Percentiles rank a stretch among this genome's conserved stretches.
phyloP scores from a whole-genome alignment of 2,329 filamentous ascomycete genomes.

The Tolypocladium guangdongense region DNA sequence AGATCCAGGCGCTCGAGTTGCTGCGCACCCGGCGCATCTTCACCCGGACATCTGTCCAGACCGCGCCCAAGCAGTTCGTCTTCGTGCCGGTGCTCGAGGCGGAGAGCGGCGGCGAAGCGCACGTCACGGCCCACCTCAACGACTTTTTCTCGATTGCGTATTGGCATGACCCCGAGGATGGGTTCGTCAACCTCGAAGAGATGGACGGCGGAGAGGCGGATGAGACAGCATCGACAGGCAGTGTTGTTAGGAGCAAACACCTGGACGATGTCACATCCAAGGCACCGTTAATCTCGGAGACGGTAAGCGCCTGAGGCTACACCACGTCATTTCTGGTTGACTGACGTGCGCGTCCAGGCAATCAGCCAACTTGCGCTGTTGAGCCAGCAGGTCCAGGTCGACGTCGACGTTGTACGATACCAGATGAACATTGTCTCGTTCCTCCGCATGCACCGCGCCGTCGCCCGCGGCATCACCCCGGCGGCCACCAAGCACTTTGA shows the following conservation, averaged over 20 bases:
- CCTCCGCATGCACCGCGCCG: slow-evolving; percentile 76
- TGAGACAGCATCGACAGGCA: slow-evolving; percentile 27
- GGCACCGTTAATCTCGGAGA: slow-evolving; percentile 28
- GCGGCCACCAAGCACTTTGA: slow-evolving; percentile 69
- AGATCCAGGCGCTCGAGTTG: slow-evolving; percentile 71
- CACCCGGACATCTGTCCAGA: slow-evolving; percentile 62
- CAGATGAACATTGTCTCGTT: slow-evolving; percentile 82
- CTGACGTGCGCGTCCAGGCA: slow-evolving; percentile 26
- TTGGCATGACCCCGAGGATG: slow-evolving; percentile 63
- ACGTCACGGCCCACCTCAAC: slow-evolving; percentile 52
- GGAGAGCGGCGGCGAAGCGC: slow-evolving; percentile 32
- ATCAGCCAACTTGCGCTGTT: slow-evolving; percentile 51
- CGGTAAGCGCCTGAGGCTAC: slow-evolving; percentile 21
- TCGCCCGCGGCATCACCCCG: slow-evolving; percentile 67
- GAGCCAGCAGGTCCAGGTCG: slow-evolving; percentile 48
- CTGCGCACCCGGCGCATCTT: slow-evolving; percentile 70
- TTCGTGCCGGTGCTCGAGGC: slow-evolving; percentile 62
- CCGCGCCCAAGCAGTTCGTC: slow-evolving; percentile 67
- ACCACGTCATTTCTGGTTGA: background rate
- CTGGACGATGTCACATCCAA: slow-evolving; percentile 7
- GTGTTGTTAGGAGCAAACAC: slow-evolving; percentile 30
- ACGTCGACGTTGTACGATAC: slow-evolving; percentile 72
- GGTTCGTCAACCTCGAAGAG: slow-evolving; percentile 66
- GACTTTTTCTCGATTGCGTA: slow-evolving; percentile 85
- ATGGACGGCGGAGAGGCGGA: slow-evolving; percentile 17